phyloP scores from a whole-genome alignment of 768 basidiomycete species.

The Dendrothele bispora region DNA sequence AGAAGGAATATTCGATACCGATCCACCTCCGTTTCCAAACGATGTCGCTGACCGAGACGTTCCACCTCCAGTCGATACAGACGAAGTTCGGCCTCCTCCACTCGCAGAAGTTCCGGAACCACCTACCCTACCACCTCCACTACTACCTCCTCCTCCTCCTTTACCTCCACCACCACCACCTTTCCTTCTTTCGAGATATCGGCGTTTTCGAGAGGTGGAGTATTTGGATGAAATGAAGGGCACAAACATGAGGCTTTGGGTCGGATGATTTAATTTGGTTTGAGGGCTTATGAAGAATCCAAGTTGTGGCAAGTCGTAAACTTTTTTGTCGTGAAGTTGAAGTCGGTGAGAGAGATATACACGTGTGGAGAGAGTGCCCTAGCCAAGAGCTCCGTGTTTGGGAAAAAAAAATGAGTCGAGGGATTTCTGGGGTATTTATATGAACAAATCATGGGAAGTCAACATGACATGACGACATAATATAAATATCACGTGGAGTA shows the following conservation, averaged over 20 bases:
- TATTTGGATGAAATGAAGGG: background rate
- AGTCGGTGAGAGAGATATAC: no score
- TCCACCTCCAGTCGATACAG: constrained; percentile 19
- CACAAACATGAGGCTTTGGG: background rate
- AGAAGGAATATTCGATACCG: constrained; percentile 23
- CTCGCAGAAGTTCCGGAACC: background rate
- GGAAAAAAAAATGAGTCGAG: no score
- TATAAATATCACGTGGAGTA: no score
- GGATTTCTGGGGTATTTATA: no score
- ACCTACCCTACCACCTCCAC: constrained; percentile 12
- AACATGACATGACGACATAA: no score
- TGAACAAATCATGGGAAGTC: no score
- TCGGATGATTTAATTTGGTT: background rate
- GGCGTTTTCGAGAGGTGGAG: background rate
- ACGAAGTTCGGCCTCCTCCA: constrained; percentile 3
- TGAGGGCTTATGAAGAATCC: no score
- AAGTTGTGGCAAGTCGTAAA: no score
- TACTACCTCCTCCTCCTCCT: constrained; percentile 13
- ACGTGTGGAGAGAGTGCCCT: no score
- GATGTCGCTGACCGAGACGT: constrained; percentile 18
- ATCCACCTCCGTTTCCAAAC: constrained; percentile 34
- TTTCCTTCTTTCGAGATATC: constrained; percentile 17
- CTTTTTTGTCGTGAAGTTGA: no score
- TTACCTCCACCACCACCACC: constrained; percentile 24
- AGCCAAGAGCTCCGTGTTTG: no score